Conservation (phyloP, 148 eudicot genomes). For the Camellia granthamiana region DNA sequence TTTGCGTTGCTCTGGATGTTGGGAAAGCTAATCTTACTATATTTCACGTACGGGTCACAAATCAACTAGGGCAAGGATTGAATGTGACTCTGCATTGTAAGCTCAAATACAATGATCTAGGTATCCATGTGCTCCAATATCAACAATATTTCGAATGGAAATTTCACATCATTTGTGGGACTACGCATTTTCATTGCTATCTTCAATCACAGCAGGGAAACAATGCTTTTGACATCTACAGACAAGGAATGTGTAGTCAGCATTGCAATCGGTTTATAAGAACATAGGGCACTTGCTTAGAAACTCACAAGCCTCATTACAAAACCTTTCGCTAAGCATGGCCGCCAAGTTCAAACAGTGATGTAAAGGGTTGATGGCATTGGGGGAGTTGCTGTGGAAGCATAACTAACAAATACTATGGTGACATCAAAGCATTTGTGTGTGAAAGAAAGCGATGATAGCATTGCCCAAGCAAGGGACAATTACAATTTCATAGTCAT, state of each 20-base stretch:
- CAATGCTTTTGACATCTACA: neutral
- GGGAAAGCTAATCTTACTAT: neutral
- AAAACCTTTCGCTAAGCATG: neutral
- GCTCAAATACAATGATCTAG: neutral
- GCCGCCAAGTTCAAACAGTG: neutral
- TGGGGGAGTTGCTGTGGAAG: neutral
- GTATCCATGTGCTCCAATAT: neutral
- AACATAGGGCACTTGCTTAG: neutral
- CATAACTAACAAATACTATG: neutral
- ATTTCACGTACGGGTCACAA: neutral
- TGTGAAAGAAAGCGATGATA: neutral
- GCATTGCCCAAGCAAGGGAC: too few species aligned
- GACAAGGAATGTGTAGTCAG: neutral
- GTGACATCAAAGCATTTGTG: too few species aligned
- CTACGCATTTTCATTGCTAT: neutral
- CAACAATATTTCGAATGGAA: neutral
- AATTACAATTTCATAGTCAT: too few species aligned
- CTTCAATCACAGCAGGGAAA: neutral
- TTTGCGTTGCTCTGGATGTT: neutral
- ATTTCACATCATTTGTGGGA: neutral
- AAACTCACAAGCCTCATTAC: neutral
- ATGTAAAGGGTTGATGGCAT: neutral
- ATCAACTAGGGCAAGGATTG: neutral
- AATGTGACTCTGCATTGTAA: constrained; percentile 3
- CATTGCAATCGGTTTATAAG: constrained; percentile 12